Evolutionary conservation across 352 stramenopile genomes (phyloP).

Genomic region (Blastocystis hominis): DNA sequence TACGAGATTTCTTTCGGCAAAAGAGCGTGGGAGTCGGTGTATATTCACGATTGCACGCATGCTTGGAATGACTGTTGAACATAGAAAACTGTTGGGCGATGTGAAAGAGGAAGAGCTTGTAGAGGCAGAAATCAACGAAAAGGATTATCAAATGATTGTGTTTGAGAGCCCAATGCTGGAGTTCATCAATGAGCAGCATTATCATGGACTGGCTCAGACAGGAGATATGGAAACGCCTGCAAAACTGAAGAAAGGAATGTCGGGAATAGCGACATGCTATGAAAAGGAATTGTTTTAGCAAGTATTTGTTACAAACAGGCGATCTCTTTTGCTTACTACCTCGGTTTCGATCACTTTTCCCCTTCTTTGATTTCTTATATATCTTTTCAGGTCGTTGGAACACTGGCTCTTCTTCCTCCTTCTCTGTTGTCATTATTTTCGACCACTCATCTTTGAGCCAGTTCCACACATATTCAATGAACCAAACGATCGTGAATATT

Average conservation of each 20-base stretch:
- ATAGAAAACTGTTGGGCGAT: neutral
- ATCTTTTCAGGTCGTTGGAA: too few relatives aligned
- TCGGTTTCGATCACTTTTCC: neutral
- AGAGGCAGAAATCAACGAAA: neutral
- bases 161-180: neutral
- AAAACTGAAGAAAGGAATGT: neutral
- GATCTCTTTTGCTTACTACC: neutral
- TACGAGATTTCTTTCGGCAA: neutral
- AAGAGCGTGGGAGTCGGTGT: neutral
- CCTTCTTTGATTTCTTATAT: neutral
- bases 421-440: too few relatives aligned
- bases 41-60: slow-evolving; percentile 1
- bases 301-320: neutral
- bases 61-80: neutral
- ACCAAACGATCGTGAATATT: neutral
- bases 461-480: slow-evolving; percentile 10
- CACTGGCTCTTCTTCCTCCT: too few relatives aligned
- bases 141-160: neutral
- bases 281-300: neutral
- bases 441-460: neutral
- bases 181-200: neutral
- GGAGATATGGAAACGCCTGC: neutral
- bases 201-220: neutral
- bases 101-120: neutral
- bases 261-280: neutral